Conservation (phyloP, 306 rosid genomes). For the Begonia masoniana region DNA sequence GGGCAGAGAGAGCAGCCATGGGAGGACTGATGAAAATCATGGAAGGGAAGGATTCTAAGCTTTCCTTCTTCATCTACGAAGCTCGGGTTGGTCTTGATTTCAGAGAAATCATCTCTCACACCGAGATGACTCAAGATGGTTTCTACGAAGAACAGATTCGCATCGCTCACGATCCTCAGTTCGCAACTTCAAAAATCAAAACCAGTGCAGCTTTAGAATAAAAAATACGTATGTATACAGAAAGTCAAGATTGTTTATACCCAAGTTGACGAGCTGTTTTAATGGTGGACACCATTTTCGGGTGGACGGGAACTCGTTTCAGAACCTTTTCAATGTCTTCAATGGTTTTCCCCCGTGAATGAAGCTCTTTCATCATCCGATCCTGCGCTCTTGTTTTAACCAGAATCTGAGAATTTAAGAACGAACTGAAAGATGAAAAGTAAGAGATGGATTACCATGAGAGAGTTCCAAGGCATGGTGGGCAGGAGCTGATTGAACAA, state of each 20-base stretch:
- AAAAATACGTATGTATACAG: no score
- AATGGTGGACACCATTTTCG: conserved; percentile 34
- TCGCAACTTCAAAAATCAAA: conserved; percentile 35
- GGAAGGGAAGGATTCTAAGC: conserved; percentile 5
- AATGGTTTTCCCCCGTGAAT: conserved; percentile 35
- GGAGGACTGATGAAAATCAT: conserved; percentile 18
- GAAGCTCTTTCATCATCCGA: conserved; percentile 55
- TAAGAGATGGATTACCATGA: conserved; percentile 31
- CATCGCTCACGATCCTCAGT: conserved; percentile 66
- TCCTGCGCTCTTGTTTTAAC: conserved; percentile 22
- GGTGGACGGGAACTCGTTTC: conserved; percentile 32
- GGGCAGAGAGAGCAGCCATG: conserved; percentile 48
- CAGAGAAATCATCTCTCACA: conserved; percentile 40
- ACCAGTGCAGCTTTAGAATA: no score
- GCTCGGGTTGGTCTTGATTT: conserved; percentile 30
- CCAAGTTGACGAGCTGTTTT: conserved; percentile 45
- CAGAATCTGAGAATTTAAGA: background rate
- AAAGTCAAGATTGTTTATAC: conserved; percentile 3
- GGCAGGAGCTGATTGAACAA: conserved; percentile 51
- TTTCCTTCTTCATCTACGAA: conserved; percentile 4
- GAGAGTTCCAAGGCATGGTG: conserved; percentile 75
- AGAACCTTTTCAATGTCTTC: conserved; percentile 36
- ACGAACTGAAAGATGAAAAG: background rate
- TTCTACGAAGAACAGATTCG: conserved; percentile 53
- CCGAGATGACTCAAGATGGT: conserved; percentile 52